Conservation (phyloP, 768 basidiomycete genomes). For the Hypholoma sublateritium region DNA sequence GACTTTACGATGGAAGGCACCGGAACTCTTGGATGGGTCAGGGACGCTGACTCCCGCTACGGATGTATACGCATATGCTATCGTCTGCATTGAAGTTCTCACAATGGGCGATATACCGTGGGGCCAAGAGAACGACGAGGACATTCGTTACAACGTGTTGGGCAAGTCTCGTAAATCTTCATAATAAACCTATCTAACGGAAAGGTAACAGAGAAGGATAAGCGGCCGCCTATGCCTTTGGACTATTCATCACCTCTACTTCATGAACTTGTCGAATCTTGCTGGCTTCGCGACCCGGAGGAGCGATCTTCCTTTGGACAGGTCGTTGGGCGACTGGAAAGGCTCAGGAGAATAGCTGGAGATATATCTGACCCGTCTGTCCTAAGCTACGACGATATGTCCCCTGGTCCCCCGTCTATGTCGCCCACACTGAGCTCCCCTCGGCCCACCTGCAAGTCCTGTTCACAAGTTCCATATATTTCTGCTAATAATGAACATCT, state of each 20-base stretch:
- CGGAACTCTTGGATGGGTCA: slow-evolving; percentile 58
- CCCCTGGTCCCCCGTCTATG: slow-evolving; percentile 15
- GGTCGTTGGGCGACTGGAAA: slow-evolving; percentile 46
- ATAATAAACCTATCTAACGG: slow-evolving; percentile 14
- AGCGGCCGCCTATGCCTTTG: slow-evolving; percentile 50
- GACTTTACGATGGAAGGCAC: slow-evolving; percentile 70
- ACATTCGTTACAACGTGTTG: slow-evolving; percentile 50
- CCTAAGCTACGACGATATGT: slow-evolving; percentile 10
- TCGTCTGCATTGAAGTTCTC: slow-evolving; percentile 64
- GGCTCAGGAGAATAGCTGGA: slow-evolving; percentile 33
- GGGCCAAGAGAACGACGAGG: slow-evolving; percentile 47
- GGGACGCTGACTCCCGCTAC: slow-evolving; percentile 48
- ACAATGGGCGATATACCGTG: slow-evolving; percentile 64
- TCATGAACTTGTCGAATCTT: slow-evolving; percentile 43
- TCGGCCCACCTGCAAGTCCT: slow-evolving; percentile 18
- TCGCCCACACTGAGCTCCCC: slow-evolving; percentile 19
- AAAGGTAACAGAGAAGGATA: slow-evolving; percentile 41
- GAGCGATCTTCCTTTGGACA: slow-evolving; percentile 53
- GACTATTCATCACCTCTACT: slow-evolving; percentile 32
- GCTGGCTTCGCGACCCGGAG: slow-evolving; percentile 56
- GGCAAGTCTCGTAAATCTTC: slow-evolving; percentile 31
- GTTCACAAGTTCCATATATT: not conserved
- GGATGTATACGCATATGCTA: slow-evolving; percentile 72
- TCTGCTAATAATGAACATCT: not conserved
- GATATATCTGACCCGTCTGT: slow-evolving; percentile 22